Evolutionary conservation across 1,139 yeast species (phyloP), one percentile per base, ranked within the genome.

Genomic region (Hansenula anomala): DNA sequence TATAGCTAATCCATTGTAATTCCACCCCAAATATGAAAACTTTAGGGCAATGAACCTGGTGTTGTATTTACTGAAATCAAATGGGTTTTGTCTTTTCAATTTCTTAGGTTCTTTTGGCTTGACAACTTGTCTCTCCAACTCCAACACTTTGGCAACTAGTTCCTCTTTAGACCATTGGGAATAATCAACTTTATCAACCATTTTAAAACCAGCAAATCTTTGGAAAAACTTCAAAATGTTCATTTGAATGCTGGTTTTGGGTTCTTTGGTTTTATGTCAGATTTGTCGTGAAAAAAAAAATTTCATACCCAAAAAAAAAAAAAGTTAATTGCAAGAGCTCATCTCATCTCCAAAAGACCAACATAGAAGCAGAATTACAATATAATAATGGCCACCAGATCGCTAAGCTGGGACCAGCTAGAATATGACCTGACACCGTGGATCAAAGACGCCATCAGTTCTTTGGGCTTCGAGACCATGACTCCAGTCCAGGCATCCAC

Each of bases 401-500:
- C 70, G 4, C 50, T 66, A 19, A 49, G 55, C 6, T 67, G 73
- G 73, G 59, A 59, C 16, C 52, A 60, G 8, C 43, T 67, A 12
- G 47, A 55, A 8, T 57, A 51, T 22, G 46, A 56, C 2, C 42
- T 71, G 8, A 63, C 61, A 15, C 67, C 71, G 10, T 72, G 78
- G 77, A 55, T 71, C 15, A 43, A 49, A 28, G 54, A 80, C 4
- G 95, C 96, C 3, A 71, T 90, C 23, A 63, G 65, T 16, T 76
- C 90, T 2, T 62, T 84, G 48, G 97, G 96, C 2, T 90, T 76
- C 56, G 74, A 77, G 3, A 64, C 76, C 14, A 89, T 92, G 97
- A 92, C 99, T 0, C 97, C 99, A 0, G 98, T 92, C 0, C 99
- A 92, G 58, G 98, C 98, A 0, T 79, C 97, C 0, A 84, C 95